These are phyloP conservation scores for Globisporangium paddicum DNA, from an alignment of 352 stramenopile genomes.

Conservation along the genomic window DNA sequence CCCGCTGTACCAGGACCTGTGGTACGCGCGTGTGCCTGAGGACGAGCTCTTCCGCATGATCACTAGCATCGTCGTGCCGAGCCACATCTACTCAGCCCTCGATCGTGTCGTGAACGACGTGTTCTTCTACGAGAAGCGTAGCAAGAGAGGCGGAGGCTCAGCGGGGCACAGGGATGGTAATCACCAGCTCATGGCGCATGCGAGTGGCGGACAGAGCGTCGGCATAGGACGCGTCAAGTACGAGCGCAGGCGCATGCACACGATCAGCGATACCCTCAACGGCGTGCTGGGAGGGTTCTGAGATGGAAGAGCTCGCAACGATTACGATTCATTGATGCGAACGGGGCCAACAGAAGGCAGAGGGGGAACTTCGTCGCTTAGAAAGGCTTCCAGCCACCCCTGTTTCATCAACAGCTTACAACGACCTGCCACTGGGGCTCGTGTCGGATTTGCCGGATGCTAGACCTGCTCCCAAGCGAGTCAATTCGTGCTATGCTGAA, in stretches of 20 bases:
- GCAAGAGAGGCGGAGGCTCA: not conserved
- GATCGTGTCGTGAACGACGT: conserved; percentile 80
- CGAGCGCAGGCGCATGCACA: conserved; percentile 66
- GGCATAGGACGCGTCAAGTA: conserved; percentile 68
- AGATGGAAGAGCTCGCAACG: not conserved
- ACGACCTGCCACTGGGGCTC: not conserved
- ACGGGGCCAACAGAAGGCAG: no score
- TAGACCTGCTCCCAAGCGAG: not conserved
- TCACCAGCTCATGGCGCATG: conserved; percentile 27
- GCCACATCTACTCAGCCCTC: conserved; percentile 60
- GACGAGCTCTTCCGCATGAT: conserved; percentile 70
- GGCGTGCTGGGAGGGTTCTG: conserved; percentile 67
- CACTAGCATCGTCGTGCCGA: conserved; percentile 52
- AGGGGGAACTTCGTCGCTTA: not conserved
- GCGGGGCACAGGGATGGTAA: conserved; percentile 14
- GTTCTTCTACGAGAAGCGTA: conserved; percentile 81
- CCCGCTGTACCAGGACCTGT: conserved; percentile 54
- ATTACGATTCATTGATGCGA: not conserved
- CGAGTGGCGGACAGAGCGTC: conserved; percentile 53
- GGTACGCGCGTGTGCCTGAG: conserved; percentile 52
- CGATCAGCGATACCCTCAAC: conserved; percentile 73
- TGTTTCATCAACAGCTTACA: not conserved
- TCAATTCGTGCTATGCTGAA: not conserved
- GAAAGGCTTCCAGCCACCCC: not conserved
- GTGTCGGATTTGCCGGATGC: not conserved